A percentile compares a stretch with the other conserved stretches of the same genome.
Evolutionary conservation across 257 asterid genomes (phyloP).

Genomic region (Agastache rugosa): DNA sequence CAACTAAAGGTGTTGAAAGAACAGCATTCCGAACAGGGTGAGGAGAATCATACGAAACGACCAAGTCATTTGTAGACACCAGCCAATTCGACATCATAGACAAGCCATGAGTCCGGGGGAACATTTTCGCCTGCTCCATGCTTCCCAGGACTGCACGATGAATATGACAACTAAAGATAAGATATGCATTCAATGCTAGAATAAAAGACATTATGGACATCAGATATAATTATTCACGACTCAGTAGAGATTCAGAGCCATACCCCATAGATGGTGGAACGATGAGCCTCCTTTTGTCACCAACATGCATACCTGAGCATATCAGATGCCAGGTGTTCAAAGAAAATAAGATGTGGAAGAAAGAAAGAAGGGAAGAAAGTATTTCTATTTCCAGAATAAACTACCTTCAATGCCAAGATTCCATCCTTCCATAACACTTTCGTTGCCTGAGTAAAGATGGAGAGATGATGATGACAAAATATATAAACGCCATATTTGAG

Average conservation of each 20-base stretch:
- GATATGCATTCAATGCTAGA: neutral
- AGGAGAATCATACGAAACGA: constrained; percentile 1
- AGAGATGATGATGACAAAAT: constrained; percentile 10
- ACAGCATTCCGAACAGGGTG: neutral
- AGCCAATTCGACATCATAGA: constrained; percentile 76
- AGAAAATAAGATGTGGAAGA: constrained; percentile 12
- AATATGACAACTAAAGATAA: constrained; percentile 5
- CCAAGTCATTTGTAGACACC: constrained; percentile 45
- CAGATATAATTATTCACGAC: neutral
- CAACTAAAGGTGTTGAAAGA: constrained; percentile 6
- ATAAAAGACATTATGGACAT: neutral
- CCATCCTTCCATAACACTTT: constrained; percentile 58
- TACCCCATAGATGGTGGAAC: constrained; percentile 80
- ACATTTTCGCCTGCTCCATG: constrained; percentile 63
- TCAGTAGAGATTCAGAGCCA: constrained; percentile 20
- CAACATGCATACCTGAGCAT: constrained; percentile 70
- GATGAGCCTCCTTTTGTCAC: constrained; percentile 66
- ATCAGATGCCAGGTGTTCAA: neutral
- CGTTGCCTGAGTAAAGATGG: constrained; percentile 55
- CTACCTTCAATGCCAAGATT: constrained; percentile 45
- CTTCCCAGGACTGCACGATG: constrained; percentile 59
- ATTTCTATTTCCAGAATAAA: neutral
- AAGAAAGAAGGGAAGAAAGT: neutral
- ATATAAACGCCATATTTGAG: neutral
- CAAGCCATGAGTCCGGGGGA: constrained; percentile 94